Conservation (phyloP, 148 eudicot genomes). For the Dysphania ambrosioides region DNA sequence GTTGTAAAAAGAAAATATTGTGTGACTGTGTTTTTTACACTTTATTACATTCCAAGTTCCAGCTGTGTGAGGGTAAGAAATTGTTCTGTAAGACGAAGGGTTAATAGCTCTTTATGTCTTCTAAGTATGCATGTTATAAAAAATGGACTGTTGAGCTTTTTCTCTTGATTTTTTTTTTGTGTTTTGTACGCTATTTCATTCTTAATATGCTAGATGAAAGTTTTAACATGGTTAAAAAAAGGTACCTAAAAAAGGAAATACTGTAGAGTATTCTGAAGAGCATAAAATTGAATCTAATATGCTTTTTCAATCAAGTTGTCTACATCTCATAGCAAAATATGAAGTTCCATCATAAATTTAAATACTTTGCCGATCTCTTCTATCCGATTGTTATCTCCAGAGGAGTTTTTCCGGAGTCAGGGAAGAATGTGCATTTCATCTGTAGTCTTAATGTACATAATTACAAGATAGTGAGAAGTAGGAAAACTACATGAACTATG, state of each 20-base stretch:
- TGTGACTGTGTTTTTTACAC: neutral
- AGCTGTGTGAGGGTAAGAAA: neutral
- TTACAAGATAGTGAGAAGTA: neutral
- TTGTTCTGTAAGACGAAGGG: conserved; percentile 4
- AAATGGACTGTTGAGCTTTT: neutral
- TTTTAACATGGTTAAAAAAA: no score
- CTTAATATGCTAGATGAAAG: neutral
- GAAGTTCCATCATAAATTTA: no score
- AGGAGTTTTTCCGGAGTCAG: neutral
- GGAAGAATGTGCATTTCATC: neutral
- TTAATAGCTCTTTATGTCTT: conserved; percentile 14
- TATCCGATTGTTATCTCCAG: neutral
- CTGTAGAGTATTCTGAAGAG: neutral
- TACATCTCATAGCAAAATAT: no score
- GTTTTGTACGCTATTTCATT: no score
- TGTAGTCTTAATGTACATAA: neutral
- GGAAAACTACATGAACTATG: neutral
- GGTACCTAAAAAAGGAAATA: no score
- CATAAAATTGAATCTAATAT: no score
- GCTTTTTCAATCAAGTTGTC: no score
- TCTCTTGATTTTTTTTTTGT: no score
- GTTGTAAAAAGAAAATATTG: neutral
- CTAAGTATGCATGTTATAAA: conserved; percentile 3
- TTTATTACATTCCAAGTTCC: neutral
- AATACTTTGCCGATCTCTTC: neutral